phyloP scores from a whole-genome alignment of 2,329 filamentous ascomycete genomes.

The Alternaria gansuensis region DNA sequence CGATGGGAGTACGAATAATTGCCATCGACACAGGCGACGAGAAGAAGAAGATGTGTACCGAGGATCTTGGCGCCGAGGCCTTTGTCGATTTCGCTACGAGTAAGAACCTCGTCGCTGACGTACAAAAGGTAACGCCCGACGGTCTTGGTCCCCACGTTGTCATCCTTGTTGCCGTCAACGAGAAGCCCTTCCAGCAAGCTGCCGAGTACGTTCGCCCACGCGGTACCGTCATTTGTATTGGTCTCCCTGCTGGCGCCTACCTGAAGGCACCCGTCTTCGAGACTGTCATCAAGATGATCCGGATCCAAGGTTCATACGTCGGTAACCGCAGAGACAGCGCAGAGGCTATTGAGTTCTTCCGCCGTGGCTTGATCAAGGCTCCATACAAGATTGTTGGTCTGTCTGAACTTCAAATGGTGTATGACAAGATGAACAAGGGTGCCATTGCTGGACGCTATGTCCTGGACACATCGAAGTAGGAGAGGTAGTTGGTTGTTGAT shows the following conservation, averaged over 20 bases:
- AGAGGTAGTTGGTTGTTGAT: not conserved
- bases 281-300: constrained; percentile 88
- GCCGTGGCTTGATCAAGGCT: constrained; percentile 81
- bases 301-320: constrained; percentile 87
- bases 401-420: constrained; percentile 81
- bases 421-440: constrained; percentile 71
- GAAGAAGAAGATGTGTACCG: constrained; percentile 74
- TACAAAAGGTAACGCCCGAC: constrained; percentile 80
- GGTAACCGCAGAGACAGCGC: constrained; percentile 88
- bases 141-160: constrained; percentile 88
- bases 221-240: constrained; percentile 87
- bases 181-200: constrained; percentile 96
- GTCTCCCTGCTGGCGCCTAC: constrained; percentile 78
- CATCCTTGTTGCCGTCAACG: constrained; percentile 82
- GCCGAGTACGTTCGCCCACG: constrained; percentile 84
- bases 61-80: constrained; percentile 72
- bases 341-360: constrained; percentile 91
- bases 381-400: constrained; percentile 88
- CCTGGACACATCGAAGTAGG: constrained; percentile 68
- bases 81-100: constrained; percentile 84
- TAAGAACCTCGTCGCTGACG: constrained; percentile 82
- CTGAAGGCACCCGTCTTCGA: constrained; percentile 88
- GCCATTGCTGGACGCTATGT: constrained; percentile 82
- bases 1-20: constrained; percentile 83
- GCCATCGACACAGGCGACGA: constrained; percentile 85